Base-by-base conservation (phyloP, 1,284 basidiomycete species). In the Cutaneotrichosporon mucoides region DNA sequence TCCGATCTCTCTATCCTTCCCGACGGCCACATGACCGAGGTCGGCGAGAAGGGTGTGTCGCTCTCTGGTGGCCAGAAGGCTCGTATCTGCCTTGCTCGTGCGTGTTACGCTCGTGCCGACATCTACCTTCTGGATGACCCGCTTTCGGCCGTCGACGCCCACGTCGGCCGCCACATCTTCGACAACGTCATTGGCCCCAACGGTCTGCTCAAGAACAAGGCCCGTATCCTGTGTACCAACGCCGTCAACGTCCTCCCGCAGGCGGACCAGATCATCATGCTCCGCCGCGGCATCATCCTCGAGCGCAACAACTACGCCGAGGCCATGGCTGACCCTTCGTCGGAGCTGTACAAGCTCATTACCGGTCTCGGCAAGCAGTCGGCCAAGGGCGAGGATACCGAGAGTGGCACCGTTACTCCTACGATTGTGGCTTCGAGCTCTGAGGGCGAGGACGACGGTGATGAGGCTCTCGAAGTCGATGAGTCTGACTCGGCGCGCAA, bases 141-240 rank as follows among this genome's bases (percentile, higher is more conserved):
- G 2, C 81, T 90, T 1, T 73, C 73, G 8, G 84, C 85, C 13
- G 85, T 70, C 57, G 68, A 91, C 66, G 86, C 88, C 15, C 88
- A 90, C 69, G 88, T 90, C 53, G 86, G 85, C 41, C 81, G 83
- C 35, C 86, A 78, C 61, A 72, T 77, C 55, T 83, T 77, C 86
- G 91, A 95, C 68, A 82, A 90, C 50, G 91, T 97, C 38, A 88
- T 97, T 60, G 94, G 94, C 3, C 92, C 93, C 1, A 80, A 85
- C 55, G 94, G 94, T 58, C 71, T 98, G 3, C 85, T 98, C 36
- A 84, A 88, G 13, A 84, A 84, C 44, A 95, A 95, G 77, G 92
- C 92, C 5, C 83, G 94, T 34, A 83, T 97, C 53, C 79, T 97
- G 3, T 90, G 94, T 60, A 95, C 92, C 16, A 64, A 97, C 76